Base-by-base conservation (phyloP, 1,284 basidiomycete genomes). In the Apiotrichum laibachii region DNA sequence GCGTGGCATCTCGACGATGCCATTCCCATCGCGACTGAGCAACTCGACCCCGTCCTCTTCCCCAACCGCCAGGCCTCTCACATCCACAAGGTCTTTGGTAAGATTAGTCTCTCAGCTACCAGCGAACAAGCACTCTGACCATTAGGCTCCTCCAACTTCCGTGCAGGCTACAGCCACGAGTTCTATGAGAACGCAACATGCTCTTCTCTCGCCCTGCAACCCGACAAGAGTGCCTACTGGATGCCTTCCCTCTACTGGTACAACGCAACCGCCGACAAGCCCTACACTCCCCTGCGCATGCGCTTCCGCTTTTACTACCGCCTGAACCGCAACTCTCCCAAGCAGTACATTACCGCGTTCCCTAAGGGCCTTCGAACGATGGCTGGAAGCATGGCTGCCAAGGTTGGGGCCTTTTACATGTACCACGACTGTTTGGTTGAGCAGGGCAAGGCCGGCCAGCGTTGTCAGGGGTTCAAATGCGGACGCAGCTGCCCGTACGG, bases 401-500 rank as follows among this genome's bases (percentile, higher is more conserved):
- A 19, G 42, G 16, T 18, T 10, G 3, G 9, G 42, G 6, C 19
- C 9, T 19, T 19, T 18, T 43, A 12, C 42, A n/a, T n/a, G 16
- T 43, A 18, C 42, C 42, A 43, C 16, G 15, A 18, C 26, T 31
- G 26, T 31, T 31, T 31, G 26, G 26, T 31, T 3, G 9, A 43
- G 9, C 3, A 4, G 15, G 10, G n/a, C 10, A 5, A 4, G 6
- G 16, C 19, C 9, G 42, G 19, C 16, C n/a, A 43, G 5, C 53
- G 60, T 12, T 53, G 65, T 50, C 53, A 56, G 31, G 60, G 58
- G n/a, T 35, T 59, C 64, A 65, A 71, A 48, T 73, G 71, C 63
- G 56, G 57, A n/a, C 48, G 48, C 9, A 60, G 63, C 45, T 72
- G 71, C 56, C 67, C 69, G 9, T 65, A 65, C 33, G 68, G 70